Conservation (phyloP, 345 rosid species). For the Arabidopsis thaliana region DNA sequence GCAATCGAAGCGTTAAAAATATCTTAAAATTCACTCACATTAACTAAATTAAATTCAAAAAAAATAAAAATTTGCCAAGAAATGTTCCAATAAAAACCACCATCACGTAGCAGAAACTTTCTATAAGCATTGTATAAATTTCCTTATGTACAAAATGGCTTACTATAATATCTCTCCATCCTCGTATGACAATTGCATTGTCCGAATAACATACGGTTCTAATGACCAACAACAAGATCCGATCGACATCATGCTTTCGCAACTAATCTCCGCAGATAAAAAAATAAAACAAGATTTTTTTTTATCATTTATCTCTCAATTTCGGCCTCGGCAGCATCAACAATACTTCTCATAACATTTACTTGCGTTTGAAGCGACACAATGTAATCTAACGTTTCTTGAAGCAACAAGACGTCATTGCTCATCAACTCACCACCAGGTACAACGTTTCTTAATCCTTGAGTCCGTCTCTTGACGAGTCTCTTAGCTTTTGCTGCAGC, state of each 20-base stretch:
- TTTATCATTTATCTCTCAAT: constrained; percentile 27
- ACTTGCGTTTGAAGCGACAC: constrained; percentile 78
- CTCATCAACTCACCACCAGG: constrained; percentile 74
- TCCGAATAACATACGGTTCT: constrained; percentile 21
- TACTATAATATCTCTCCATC: constrained; percentile 27
- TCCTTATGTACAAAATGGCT: constrained; percentile 37
- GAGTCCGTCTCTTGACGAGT: constrained; percentile 62
- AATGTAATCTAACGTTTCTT: constrained; percentile 90
- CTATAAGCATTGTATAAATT: constrained; percentile 26
- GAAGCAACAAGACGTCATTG: constrained; percentile 69
- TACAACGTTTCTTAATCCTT: constrained; percentile 65
- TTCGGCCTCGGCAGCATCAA: constrained; percentile 47
- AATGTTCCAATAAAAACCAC: constrained; percentile 18
- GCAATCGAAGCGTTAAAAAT: constrained; percentile 17
- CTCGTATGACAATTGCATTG: constrained; percentile 21
- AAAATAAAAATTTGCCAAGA: constrained; percentile 9
- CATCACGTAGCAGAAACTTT: constrained; percentile 21
- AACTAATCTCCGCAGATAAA: background rate
- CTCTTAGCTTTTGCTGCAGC: constrained; percentile 52
- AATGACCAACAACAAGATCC: constrained; percentile 30
- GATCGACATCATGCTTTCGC: constrained; percentile 20
- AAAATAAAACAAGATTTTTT: background rate
- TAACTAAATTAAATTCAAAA: constrained; percentile 22
- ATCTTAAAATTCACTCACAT: background rate
- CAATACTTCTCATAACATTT: constrained; percentile 73